Evolutionary conservation across 306 rosid species (phyloP).

Genomic region (Oxytropis ochrocephala): DNA sequence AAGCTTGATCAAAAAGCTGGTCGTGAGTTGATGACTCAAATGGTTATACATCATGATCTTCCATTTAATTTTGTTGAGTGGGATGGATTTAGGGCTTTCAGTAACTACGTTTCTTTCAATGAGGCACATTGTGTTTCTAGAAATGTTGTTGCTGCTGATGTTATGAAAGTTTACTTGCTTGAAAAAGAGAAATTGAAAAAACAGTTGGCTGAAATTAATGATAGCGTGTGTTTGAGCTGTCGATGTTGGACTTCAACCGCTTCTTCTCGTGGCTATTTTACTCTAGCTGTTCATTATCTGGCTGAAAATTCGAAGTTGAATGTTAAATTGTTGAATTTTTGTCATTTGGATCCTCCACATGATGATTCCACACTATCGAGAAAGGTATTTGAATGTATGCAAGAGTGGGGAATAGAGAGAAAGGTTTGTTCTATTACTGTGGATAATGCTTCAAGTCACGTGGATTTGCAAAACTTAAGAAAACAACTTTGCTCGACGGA

Average conservation of each 20-base stretch:
- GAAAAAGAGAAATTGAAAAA: slow-evolving; percentile 1
- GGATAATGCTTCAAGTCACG: neutral
- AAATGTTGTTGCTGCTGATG: neutral
- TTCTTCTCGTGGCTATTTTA: neutral
- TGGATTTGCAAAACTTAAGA: neutral
- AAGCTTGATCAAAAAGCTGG: too few relatives aligned
- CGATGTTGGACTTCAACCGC: neutral
- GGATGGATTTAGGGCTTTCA: neutral
- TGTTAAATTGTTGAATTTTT: slow-evolving; percentile 8
- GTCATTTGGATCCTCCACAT: neutral
- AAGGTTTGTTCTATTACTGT: neutral
- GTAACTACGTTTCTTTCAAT: neutral
- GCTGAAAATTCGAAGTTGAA: slow-evolving; percentile 9
- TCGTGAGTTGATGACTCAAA: neutral
- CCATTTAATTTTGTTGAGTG: neutral
- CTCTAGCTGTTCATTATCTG: slow-evolving; percentile 7
- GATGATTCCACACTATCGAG: neutral
- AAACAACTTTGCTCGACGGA: neutral
- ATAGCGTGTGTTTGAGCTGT: neutral
- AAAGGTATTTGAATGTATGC: neutral
- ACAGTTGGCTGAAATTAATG: slow-evolving; percentile 2
- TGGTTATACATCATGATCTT: neutral
- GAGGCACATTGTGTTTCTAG: neutral
- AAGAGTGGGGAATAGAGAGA: slow-evolving; percentile 2
- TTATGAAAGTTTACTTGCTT: slow-evolving; percentile 3